Evolutionary conservation across 257 asterid genomes (phyloP), one percentile per base, ranked within the genome.

Genomic region (Nicotiana benthamiana): DNA sequence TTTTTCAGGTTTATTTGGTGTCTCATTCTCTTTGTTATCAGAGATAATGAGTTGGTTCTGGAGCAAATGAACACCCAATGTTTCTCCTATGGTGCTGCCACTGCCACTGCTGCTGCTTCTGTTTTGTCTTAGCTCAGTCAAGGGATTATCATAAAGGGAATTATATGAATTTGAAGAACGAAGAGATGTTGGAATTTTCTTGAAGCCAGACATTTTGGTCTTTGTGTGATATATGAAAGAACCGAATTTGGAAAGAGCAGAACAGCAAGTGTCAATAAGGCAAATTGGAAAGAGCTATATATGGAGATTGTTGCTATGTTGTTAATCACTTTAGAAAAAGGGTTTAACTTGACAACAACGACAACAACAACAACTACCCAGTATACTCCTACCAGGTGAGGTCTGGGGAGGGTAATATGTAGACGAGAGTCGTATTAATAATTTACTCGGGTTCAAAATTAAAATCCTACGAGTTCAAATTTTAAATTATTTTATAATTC

Each of bases 91-190:
- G 59, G 28, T 28, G 76, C 54, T 18, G 26, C 75, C 75, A 22
- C 80, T 64, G 11, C 63, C 87, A 46, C 84, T 87, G 59, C 88
- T 88, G 52, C 84, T 56, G 87, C 87, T 85, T 30, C 92, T 88
- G 83, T 76, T 82, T 81, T 84, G 91, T 18, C 84, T 86, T 75
- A 70, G 85, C 62, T 90, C 95, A 27, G 81, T 91, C 48, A 95
- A 91, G 20, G 98, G 97, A 59, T 87, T 91, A 56, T 91, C 90
- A 80, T 88, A 87, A 16, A 87, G 83, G 9, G 97, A 90, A 52
- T 90, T 85, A 86, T 85, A 87, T 0, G 92, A 90, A 60, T 82
- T 87, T 0, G 93, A 90, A 26, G 91, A 83, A 26, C 90, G 89
- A 5, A 87, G 89, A 3, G 91, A 86, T 24, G 85, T 51, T 9